Evolutionary conservation across 116 monocot genomes (phyloP).

Genomic region (Phalaenopsis hybrid): DNA sequence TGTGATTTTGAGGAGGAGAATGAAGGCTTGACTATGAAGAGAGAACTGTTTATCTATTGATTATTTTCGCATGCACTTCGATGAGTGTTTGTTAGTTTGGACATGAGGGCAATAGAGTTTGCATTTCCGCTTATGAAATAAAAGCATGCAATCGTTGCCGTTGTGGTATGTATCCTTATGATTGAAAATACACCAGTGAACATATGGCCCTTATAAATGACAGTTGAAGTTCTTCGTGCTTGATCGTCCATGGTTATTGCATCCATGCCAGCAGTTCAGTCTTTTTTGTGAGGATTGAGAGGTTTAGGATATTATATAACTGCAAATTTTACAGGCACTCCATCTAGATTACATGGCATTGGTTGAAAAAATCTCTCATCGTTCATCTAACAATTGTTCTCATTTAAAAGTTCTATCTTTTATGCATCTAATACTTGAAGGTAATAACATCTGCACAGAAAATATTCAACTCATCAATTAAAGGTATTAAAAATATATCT

Average conservation of each 20-base stretch:
- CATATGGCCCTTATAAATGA: not conserved
- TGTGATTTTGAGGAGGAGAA: too few relatives aligned
- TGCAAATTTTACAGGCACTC: not conserved
- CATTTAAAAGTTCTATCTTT: too few relatives aligned
- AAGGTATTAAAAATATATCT: too few relatives aligned
- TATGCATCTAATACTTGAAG: too few relatives aligned
- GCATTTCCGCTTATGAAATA: not conserved
- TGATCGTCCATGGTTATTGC: not conserved
- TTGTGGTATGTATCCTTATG: too few relatives aligned
- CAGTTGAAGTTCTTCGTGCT: not conserved
- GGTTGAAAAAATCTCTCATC: too few relatives aligned
- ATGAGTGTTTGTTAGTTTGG: not conserved
- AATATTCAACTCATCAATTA: too few relatives aligned
- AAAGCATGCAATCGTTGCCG: not conserved
- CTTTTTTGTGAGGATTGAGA: not conserved
- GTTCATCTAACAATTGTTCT: too few relatives aligned
- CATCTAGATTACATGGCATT: too few relatives aligned
- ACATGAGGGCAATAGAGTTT: not conserved
- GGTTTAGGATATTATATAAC: not conserved
- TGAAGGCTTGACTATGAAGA: too few relatives aligned
- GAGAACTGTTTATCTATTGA: too few relatives aligned
- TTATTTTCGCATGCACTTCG: not conserved
- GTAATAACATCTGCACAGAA: too few relatives aligned
- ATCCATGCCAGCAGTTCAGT: not conserved
- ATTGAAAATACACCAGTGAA: not conserved